These are phyloP conservation scores for Bolboschoenoplectus hybrid DNA, from an alignment of 202 grass and related monocot species.

Conservation along the genomic window DNA sequence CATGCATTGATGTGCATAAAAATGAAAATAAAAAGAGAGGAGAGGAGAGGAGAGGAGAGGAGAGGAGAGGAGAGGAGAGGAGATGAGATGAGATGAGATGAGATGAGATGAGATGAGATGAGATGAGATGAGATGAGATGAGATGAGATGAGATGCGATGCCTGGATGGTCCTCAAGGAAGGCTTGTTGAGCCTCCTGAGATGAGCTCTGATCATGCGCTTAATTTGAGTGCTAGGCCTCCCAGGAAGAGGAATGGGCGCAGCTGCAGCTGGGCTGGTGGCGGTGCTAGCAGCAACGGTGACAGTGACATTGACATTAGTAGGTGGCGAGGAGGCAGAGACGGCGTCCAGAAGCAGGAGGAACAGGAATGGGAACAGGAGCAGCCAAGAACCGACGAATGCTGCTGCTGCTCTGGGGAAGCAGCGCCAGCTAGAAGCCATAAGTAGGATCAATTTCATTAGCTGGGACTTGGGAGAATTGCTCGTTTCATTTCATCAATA, in stretches of 20 bases:
- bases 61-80: too few relatives aligned
- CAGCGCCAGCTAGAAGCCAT: constrained; percentile 50
- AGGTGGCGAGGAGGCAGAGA: background rate
- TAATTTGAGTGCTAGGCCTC: background rate
- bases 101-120: background rate
- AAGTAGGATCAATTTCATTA: constrained; percentile 30
- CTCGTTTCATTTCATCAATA: too few relatives aligned
- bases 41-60: too few relatives aligned
- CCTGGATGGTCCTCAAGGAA: constrained; percentile 71
- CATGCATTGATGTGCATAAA: background rate
- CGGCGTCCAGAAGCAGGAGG: background rate
- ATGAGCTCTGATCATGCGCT: constrained; percentile 43
- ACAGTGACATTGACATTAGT: too few relatives aligned
- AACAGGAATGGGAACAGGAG: background rate
- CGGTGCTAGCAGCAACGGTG: too few relatives aligned
- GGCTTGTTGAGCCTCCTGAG: constrained; percentile 54
- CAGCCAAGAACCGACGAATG: constrained; percentile 10
- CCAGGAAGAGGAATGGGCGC: background rate
- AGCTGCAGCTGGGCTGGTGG: background rate
- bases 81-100: background rate
- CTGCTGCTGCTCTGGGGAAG: background rate
- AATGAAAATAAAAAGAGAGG: background rate
- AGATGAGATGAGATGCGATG: background rate
- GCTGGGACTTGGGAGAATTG: background rate
- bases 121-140: background rate